Evolutionary conservation across 257 asterid species (phyloP), one percentile per base, ranked within the genome.

Genomic region (Penstemon eatonii): DNA sequence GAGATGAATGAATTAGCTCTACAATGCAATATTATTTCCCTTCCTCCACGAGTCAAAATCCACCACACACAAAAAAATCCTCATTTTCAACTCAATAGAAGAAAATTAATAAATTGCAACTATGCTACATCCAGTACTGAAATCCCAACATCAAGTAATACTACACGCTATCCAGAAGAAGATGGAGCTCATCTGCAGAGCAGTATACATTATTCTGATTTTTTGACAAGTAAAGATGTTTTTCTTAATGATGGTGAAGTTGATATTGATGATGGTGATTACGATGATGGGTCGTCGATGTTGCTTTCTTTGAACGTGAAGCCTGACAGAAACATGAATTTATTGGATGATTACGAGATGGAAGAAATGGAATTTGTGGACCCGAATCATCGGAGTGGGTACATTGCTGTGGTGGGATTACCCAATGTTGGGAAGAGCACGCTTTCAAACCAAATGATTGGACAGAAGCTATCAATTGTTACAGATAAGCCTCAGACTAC

Each of bases 401-500:
- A 83, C 59, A 96, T 92, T 69, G 98, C 96, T 41, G 95, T 92
- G 38, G 85, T 92, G 57, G 98, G 98, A 25, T 86, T 85, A 82
- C 98, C 98, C 42, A 90, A 92, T 70, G 98, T 92, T 39, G 98
- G 98, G 56, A 92, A 92, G 75, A 90, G 98, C 63, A 92, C 97
- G 11, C 89, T 92, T 42, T 88, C 97, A 7, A 92, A 90, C 69
- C 98, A 92, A 76, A 92, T 90, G 94, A 47, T 92, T 68, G 98
- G 97, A 42, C 95, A 86, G 83, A 92, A 92, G 82, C 76, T 92
- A 41, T 92, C 98, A 0, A 92, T 92, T 64, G 97, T 90, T 15
- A 88, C 98, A 0, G 96, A 90, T 78, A 92, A 92, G 79, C 98
- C 97, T 65, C 98, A 92, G 84, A 90, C 98, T 25, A 92, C 98